Conservation (phyloP, 495 filamentous ascomycete species). For the Pseudoneurospora amorphoporcata region DNA sequence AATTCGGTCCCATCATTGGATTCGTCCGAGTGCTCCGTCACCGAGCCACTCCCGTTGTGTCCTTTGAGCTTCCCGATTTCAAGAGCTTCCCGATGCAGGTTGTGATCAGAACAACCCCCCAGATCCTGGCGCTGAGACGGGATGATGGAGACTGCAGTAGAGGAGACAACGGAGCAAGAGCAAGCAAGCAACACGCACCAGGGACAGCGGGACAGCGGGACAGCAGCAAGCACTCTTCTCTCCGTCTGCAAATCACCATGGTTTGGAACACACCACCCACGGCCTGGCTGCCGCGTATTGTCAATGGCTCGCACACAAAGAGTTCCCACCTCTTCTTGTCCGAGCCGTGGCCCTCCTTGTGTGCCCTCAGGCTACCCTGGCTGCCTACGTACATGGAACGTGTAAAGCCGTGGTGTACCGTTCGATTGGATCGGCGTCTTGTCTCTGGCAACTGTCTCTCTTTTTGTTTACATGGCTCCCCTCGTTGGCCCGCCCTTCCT, state of each 20-base stretch:
- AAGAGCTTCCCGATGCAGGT: constrained; percentile 2
- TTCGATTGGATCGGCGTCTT: neutral
- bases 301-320: neutral
- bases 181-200: too few species aligned
- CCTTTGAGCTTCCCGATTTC: constrained; percentile 13
- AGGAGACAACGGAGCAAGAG: neutral
- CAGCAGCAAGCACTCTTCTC: neutral
- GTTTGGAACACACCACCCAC: neutral
- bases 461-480: neutral
- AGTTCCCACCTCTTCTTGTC: neutral
- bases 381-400: neutral
- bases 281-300: neutral
- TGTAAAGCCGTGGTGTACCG: neutral
- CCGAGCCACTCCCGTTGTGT: neutral
- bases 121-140: neutral
- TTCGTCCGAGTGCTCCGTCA: neutral
- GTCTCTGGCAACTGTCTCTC: neutral
- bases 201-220: neutral
- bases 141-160: neutral
- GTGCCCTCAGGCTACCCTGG: neutral
- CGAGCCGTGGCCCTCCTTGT: neutral
- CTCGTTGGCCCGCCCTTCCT: neutral
- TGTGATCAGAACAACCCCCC: constrained; percentile 7
- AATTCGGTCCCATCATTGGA: neutral
- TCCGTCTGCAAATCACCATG: neutral